Base-by-base conservation (phyloP, 2,329 filamentous ascomycete genomes). In the Rutstroemia sp. region DNA sequence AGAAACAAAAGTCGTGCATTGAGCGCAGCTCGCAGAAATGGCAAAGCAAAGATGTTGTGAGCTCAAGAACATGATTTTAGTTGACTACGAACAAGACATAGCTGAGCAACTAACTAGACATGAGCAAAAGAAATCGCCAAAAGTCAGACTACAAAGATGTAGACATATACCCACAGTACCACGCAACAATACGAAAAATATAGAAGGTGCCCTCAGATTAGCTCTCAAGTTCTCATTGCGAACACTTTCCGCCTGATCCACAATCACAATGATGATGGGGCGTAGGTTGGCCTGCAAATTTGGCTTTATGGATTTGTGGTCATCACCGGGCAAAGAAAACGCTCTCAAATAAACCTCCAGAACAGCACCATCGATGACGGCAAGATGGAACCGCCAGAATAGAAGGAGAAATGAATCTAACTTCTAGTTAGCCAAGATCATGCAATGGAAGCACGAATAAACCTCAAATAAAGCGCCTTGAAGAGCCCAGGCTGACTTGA, bases 221-320 rank as follows among this genome's bases (percentile, higher is more conserved):
- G 69, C 69, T 70, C 69, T 70, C 69, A 69, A 67, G 69, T 70
- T 69, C 65, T 70, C 69, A 70, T 68, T 52, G 67, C 64, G 55
- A 70, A 70, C 69, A 60, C 68, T 68, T 63, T 50, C 65, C 57
- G 50, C 51, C 61, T 51, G 49, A 51, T 57, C 54, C 50, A 49
- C 55, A 47, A 41, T 48, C 57, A 47, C 55, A 57, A 59, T 58
- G 51, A 61, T 23, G 47, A 58, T 49, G 52, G 50, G 51, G 45
- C 48, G 65, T 59, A 67, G 67, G 68, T 64, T 70, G 67, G 65
- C 65, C 66, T 70, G 64, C 68, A 70, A 68, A 62, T 70, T 70
- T 70, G 68, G 69, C 68, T 70, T 69, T 69, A 68, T 69, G 68
- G 67, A 68, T 59, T 61, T 63, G 4, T 55, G 63, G 65, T 70